Base-by-base conservation (phyloP, 371 early-diverging fungal species). In the Mucor lusitanicus region DNA sequence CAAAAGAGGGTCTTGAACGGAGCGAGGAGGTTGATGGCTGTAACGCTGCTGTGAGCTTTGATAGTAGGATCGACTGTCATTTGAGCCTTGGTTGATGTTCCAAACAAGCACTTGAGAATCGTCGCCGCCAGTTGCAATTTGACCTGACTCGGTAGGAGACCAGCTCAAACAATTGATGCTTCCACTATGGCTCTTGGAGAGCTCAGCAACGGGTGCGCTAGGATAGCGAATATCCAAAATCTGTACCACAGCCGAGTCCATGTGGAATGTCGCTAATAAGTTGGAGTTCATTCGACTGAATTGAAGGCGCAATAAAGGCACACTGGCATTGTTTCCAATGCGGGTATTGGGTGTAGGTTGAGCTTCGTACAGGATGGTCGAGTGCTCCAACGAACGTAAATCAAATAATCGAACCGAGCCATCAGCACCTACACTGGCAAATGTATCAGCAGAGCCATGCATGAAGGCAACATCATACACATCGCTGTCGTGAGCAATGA, bases 321-420 rank as follows among this genome's bases (percentile, higher is more conserved):
- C 21, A 23, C 78, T 61, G 61, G 80, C 61, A 53, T 77, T 19
- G 67, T 63, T 59, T 40, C 39, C 40, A 19, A 25, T 21, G 25
- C 40, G 27, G 33, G 48, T 69, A 27, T 32, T 42, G 19, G 37
- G 64, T 69, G 61, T 59, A 9, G 87, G 80, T 0, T 91, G 89
- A n/a, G 94, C 91, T 82, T 99, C 98, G 76, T 97, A 99, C 39
- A 99, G 77, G 67, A 99, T 98, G 7, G 98, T 97, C 2, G 97
- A 97, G 76, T 97, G 98, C 61, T 95, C 95, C 33, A 96, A 76
- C 13, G 92, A 84, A 57, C 99, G 83, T 60, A 97, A 81, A 79
- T 99, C 99, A 83, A 99, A 99, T 85, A 96, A 88, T 25, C 99
- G 88, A n/a, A 99, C 92, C 15, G 93, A 93, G 0, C 99, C 99